Percentiles rank a stretch among this genome's conserved stretches.
Evolutionary conservation across 768 basidiomycete genomes (phyloP).

Genomic region (Dictyophora rubrovolvata): DNA sequence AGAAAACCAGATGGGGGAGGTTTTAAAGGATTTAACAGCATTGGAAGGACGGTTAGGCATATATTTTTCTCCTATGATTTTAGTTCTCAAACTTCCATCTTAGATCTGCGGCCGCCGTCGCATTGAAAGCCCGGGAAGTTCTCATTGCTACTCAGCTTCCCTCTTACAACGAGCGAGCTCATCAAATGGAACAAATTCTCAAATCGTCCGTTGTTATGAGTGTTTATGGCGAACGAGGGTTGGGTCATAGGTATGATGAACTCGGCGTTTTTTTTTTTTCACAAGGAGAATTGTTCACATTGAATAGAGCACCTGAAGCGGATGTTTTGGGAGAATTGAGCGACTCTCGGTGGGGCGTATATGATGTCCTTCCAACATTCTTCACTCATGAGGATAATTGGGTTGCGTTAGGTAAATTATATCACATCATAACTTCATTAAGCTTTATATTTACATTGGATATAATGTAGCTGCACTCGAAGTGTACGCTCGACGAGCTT

Average conservation of each 20-base stretch:
- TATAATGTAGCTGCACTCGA: conserved; percentile 69
- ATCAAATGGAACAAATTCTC: conserved; percentile 91
- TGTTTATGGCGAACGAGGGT: conserved; percentile 79
- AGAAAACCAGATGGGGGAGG: conserved; percentile 65
- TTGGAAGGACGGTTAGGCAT: conserved; percentile 75
- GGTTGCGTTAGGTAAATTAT: conserved; percentile 63
- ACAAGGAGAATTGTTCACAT: conserved; percentile 11
- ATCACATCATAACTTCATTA: background rate
- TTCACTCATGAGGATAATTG: conserved; percentile 81
- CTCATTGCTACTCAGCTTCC: conserved; percentile 95
- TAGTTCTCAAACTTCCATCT: background rate
- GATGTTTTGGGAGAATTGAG: conserved; percentile 88
- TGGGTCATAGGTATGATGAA: conserved; percentile 40
- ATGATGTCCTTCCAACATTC: conserved; percentile 93
- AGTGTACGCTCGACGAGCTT: conserved; percentile 91
- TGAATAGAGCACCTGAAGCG: conserved; percentile 60
- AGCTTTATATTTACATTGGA: background rate
- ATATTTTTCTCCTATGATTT: background rate
- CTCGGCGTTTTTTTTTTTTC: background rate
- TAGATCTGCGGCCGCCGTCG: conserved; percentile 83
- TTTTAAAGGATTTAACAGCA: conserved; percentile 70
- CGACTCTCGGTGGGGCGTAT: conserved; percentile 94
- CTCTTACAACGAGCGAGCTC: conserved; percentile 86
- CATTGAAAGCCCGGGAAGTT: conserved; percentile 94
- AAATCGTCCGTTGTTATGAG: conserved; percentile 79